phyloP scores from a whole-genome alignment of 768 basidiomycete genomes.

The Mycena capillaripes region DNA sequence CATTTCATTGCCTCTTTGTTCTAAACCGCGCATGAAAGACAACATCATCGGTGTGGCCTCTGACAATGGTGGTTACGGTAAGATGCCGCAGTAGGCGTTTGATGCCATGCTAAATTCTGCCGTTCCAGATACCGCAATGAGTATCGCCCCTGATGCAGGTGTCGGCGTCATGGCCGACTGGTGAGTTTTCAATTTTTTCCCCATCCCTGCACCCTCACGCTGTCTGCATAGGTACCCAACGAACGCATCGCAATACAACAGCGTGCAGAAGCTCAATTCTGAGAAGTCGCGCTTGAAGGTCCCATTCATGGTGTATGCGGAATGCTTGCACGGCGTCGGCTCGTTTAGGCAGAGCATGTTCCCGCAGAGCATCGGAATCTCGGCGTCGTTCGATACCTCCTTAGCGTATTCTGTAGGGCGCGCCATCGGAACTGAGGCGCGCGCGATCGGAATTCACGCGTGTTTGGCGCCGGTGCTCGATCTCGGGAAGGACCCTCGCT shows the following conservation, averaged over 20 bases:
- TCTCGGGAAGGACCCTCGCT: slow-evolving; percentile 44
- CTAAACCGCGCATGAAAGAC: slow-evolving; percentile 2
- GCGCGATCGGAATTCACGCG: slow-evolving; percentile 42
- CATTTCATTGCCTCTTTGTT: neutral
- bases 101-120: neutral
- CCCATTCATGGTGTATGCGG: slow-evolving; percentile 42
- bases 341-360: slow-evolving; percentile 44
- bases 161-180: slow-evolving; percentile 35
- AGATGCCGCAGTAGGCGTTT: neutral
- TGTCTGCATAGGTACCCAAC: slow-evolving; percentile 35
- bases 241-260: slow-evolving; percentile 38
- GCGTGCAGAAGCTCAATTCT: slow-evolving; percentile 38
- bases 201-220: neutral
- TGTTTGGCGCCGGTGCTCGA: slow-evolving; percentile 44
- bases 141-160: slow-evolving; percentile 21
- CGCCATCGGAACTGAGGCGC: slow-evolving; percentile 42
- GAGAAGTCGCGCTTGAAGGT: slow-evolving; percentile 40
- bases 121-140: slow-evolving; percentile 27
- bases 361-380: slow-evolving; percentile 40
- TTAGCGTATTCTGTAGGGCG: slow-evolving; percentile 40
- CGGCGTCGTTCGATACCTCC: slow-evolving; percentile 38
- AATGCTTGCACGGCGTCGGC: slow-evolving; percentile 44
- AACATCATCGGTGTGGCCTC: slow-evolving; percentile 34
- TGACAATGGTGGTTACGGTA: slow-evolving; percentile 36
- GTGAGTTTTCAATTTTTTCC: neutral